Evolutionary conservation across 371 early-diverging fungal genomes (phyloP).

Genomic region (Rozella allomycis): DNA sequence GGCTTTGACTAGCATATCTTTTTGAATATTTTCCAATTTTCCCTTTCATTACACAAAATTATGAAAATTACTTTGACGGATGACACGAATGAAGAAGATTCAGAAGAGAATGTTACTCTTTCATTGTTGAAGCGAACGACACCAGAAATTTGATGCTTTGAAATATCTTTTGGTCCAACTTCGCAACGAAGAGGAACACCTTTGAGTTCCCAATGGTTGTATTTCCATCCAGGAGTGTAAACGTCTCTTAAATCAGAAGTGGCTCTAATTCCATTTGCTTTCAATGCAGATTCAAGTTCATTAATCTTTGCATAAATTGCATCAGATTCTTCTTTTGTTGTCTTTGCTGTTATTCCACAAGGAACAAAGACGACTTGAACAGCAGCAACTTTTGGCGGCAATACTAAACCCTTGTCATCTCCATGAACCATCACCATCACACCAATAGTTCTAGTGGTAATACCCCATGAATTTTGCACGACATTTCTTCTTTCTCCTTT

Average conservation of each 20-base stretch:
- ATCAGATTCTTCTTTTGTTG: slow-evolving; percentile 42
- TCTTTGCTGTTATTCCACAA: slow-evolving; percentile 81
- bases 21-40: slow-evolving; percentile 67
- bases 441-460: slow-evolving; percentile 98
- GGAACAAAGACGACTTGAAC: slow-evolving; percentile 90
- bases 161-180: slow-evolving; percentile 91
- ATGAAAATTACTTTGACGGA: slow-evolving; percentile 35
- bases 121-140: slow-evolving; percentile 74
- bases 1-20: slow-evolving; percentile 78
- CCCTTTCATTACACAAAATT: slow-evolving; percentile 29
- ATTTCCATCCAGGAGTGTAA: slow-evolving; percentile 96
- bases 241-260: slow-evolving; percentile 76
- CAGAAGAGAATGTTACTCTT: slow-evolving; percentile 40
- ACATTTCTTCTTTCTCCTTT: slow-evolving; percentile 50
- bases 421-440: slow-evolving; percentile 97
- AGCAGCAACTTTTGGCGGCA: slow-evolving; percentile 90
- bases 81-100: too few species aligned
- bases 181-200: slow-evolving; percentile 97
- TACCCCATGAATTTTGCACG: slow-evolving; percentile 99
- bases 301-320: slow-evolving; percentile 41
- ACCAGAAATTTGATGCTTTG: slow-evolving; percentile 49
- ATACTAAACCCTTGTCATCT: slow-evolving; percentile 94
- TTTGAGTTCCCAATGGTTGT: slow-evolving; percentile 96
- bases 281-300: slow-evolving; percentile 41
- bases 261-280: slow-evolving; percentile 59